Evolutionary conservation across 257 asterid genomes (phyloP), one percentile per base, ranked within the genome.

Genomic region (Petunia secreta): DNA sequence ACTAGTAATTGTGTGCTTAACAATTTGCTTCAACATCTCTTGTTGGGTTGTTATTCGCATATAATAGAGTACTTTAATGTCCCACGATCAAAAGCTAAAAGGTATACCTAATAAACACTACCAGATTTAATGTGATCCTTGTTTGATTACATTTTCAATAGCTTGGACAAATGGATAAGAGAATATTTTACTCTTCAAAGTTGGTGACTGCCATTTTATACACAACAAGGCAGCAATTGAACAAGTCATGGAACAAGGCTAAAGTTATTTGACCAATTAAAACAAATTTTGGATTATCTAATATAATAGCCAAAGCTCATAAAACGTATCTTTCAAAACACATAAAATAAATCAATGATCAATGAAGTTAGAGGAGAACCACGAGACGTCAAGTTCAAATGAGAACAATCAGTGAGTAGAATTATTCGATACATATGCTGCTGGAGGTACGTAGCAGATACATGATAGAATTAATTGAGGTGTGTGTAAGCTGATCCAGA

Each of bases 171-270:
- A 5, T 8, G 1, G 6, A 71, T 71, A 2, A 1, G 34, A 64
- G 2, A 71, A 48, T 71, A 71, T 48, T 71, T 34, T 69, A 25
- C 13, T 48, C 59, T 69, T 71, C 34, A 71, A 10, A 4, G 78
- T 73, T 50, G 78, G 46, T 73, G 13, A 6, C 3, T 73, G 13
- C 62, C 53, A 73, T 50, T 73, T 50, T 73, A 50, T 50, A 50
- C 55, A 41, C 55, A 41, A 67, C 39, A 43, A 67, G 5, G 9
- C 6, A 2, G 10, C 62, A 39, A 39, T 11, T 71, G 62, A 50
- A 71, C 2, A 50, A 73, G 78, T 50, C 36, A 10, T 44, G 2
- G 48, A 34, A 11, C 13, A 13, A 50, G 46, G 7, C 14, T 73
- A 50, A 50, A 50, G 34, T 3, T 34, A 50, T 50, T 71, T 71